Conservation (phyloP, 1,139 yeast genomes). For the Starmera stellimalicola region DNA sequence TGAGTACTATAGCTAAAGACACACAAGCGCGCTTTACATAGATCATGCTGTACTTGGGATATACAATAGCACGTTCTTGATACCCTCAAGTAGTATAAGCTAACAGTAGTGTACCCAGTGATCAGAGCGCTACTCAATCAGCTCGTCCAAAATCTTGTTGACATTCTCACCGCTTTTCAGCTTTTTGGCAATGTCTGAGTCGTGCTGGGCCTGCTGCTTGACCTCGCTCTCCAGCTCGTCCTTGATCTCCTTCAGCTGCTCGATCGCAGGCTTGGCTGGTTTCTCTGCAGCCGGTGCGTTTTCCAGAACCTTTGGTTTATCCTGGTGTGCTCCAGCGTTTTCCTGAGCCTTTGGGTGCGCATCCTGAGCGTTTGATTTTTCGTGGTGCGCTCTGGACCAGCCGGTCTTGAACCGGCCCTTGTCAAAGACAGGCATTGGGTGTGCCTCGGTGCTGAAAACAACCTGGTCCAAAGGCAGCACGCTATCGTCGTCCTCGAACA, state of each 20-base stretch:
- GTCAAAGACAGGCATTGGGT: constrained; percentile 70
- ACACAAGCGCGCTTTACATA: too few relatives aligned
- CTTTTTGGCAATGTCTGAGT: constrained; percentile 8
- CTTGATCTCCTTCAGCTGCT: constrained; percentile 12
- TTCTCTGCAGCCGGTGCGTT: constrained; percentile 16
- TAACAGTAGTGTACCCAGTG: too few relatives aligned
- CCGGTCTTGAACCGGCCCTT: constrained; percentile 50
- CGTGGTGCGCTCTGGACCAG: constrained; percentile 30
- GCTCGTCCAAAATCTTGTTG: constrained; percentile 16
- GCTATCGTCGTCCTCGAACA: constrained; percentile 63
- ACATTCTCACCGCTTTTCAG: constrained; percentile 10
- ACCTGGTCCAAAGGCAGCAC: constrained; percentile 51
- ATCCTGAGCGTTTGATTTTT: constrained; percentile 1
- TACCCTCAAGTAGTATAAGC: too few relatives aligned
- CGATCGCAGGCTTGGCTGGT: constrained; percentile 19
- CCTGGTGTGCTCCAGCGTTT: not conserved
- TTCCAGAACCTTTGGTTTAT: constrained; percentile 1
- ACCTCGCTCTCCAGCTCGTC: constrained; percentile 4
- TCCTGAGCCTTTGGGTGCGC: constrained; percentile 1
- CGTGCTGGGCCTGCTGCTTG: constrained; percentile 8
- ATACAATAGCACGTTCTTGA: too few relatives aligned
- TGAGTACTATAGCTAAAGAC: too few relatives aligned
- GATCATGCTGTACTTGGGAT: too few relatives aligned
- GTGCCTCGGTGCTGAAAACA: constrained; percentile 90
- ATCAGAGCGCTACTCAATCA: too few relatives aligned